Base-by-base conservation (phyloP, 75 land plant species). In the Adiantum capillusveneris region DNA sequence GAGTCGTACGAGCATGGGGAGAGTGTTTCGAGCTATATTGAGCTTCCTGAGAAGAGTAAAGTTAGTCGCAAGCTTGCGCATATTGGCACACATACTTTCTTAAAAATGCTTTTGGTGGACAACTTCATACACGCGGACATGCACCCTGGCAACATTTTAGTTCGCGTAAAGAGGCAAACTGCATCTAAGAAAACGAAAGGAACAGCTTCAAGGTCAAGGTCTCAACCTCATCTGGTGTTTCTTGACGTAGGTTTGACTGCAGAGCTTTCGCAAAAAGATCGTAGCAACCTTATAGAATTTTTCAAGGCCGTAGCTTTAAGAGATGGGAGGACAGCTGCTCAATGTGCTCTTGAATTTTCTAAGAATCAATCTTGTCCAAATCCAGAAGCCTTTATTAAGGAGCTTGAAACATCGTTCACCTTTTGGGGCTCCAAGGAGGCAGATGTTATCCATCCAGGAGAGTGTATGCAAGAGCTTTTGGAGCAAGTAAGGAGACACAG, bases 171-270 rank as follows among this genome's bases (percentile, higher is more conserved):
- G 61, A 62, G 29, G 56, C 57, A 39, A 53, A n/a, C n/a, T n/a
- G n/a, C n/a, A n/a, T n/a, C n/a, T n/a, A n/a, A 55, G 28, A 64
- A 51, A 21, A 78, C 50, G 43, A 59, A 34, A 34, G 58, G 53
- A 29, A 78, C 73, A 31, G 53, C n/a, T n/a, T n/a, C 51, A 25
- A 24, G 82, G 49, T 83, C 76, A 37, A 62, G 64, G 31, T 65
- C 84, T 7, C 83, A 42, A 41, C 92, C 96, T 52, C 87, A 90
- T 67, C 69, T 90, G 5, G 68, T 90, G 17, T 79, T 90, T 36
- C 77, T 90, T 19, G 96, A 90, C 69, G 96, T 90, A 6, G 96
- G 96, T 29, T 76, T 90, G 92, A 90, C 92, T 16, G 96, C 92
- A 53, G 96, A 90, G 69, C 87, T 90, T 28, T 80, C 92, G 29